These are phyloP conservation scores for Parachlorella kessleri DNA, from an alignment of 139 green algal species.

Conservation along the genomic window DNA sequence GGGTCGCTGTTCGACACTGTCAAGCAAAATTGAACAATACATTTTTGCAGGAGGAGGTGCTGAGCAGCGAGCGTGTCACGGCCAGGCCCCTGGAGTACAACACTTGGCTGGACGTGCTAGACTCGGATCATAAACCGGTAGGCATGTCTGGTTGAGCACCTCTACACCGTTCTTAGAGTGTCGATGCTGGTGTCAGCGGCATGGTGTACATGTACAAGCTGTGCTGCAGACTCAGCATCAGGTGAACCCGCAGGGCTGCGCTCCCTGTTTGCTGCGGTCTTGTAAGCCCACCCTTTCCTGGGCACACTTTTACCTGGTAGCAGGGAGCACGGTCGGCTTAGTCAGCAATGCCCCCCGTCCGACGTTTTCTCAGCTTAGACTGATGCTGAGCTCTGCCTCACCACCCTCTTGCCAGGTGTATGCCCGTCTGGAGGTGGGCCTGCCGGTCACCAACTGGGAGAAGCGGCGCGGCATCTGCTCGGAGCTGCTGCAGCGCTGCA, in stretches of 20 bases:
- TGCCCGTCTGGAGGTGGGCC: slow-evolving; percentile 13
- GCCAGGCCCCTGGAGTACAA: slow-evolving; percentile 60
- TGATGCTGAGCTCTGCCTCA: not conserved
- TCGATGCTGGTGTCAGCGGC: no score
- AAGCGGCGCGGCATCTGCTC: slow-evolving; percentile 32
- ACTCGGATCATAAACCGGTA: slow-evolving; percentile 95
- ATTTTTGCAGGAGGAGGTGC: not conserved
- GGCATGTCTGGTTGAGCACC: no score
- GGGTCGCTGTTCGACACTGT: not conserved
- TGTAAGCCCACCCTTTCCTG: no score
- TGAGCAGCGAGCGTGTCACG: slow-evolving; percentile 7
- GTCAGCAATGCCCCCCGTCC: not conserved
- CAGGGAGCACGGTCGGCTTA: no score
- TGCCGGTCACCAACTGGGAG: slow-evolving; percentile 44
- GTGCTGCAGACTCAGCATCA: no score
- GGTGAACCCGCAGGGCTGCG: no score
- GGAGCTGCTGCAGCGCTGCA: slow-evolving; percentile 30
- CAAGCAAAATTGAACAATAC: slow-evolving; percentile 16
- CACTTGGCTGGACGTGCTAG: slow-evolving; percentile 73
- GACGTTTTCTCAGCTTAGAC: not conserved
- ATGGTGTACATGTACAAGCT: no score
- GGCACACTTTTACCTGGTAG: no score
- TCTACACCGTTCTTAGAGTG: no score
- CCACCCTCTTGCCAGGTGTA: slow-evolving; percentile 4
- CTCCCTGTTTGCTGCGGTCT: slow-evolving; percentile 1